These are phyloP conservation scores for Diaporthe velutina DNA, from an alignment of 2,329 filamentous ascomycete genomes.

Conservation along the genomic window DNA sequence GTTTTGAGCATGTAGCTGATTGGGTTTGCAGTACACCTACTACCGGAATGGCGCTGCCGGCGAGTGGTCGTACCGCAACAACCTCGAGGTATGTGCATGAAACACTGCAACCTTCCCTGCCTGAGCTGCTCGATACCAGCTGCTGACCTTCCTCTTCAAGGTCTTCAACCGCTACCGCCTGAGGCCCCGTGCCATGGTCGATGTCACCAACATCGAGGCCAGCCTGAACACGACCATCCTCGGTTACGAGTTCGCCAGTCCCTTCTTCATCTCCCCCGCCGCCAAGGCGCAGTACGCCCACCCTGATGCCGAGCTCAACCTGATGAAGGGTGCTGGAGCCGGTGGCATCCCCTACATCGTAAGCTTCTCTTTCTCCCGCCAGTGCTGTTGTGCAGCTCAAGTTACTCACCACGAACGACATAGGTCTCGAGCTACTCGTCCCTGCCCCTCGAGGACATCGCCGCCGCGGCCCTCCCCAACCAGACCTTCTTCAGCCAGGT, in stretches of 20 bases:
- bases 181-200: conserved; percentile 62
- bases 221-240: conserved; percentile 62
- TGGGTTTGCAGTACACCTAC: conserved; percentile 60
- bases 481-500: conserved; percentile 54
- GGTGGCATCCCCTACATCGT: conserved; percentile 65
- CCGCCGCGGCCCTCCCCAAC: conserved; percentile 47
- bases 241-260: conserved; percentile 65
- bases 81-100: conserved; percentile 56
- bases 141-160: background rate
- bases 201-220: conserved; percentile 59
- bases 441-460: conserved; percentile 53
- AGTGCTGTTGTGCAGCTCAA: background rate
- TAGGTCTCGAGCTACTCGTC: conserved; percentile 52
- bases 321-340: conserved; percentile 62
- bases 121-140: background rate
- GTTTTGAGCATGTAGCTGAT: conserved; percentile 4
- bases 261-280: conserved; percentile 68
- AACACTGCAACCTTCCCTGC: background rate
- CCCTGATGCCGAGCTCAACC: conserved; percentile 60
- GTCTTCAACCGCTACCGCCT: conserved; percentile 63
- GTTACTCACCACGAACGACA: background rate
- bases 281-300: conserved; percentile 60
- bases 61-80: conserved; percentile 69
- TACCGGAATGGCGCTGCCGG: conserved; percentile 68
- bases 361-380: background rate